Evolutionary conservation across 2,329 filamentous ascomycete genomes (phyloP), one percentile per base, ranked within the genome.

Genomic region (Zymoseptoria brevis): DNA sequence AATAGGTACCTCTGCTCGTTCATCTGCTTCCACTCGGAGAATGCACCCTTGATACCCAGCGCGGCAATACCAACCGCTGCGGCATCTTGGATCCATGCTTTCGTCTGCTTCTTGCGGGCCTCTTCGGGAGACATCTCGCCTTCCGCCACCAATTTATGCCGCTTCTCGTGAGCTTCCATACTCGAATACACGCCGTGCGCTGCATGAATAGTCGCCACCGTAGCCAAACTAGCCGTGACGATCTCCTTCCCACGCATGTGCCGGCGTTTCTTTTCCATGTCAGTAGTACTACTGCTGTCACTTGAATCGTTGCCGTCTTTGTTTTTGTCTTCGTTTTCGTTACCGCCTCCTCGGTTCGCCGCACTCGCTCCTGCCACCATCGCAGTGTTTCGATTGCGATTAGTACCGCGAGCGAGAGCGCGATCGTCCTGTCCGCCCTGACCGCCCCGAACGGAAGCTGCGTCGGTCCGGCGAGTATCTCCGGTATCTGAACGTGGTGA

Each of bases 201-300:
- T 22, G 85, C 85, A 73, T 88, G 85, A 62, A 88, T 86, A 26
- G 85, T 87, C 45, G 86, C 86, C 60, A 88, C 81, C 59, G 83
- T 85, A 57, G 86, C 85, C 60, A 88, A 75, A 63, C 85, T 84
- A 57, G 84, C 82, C 64, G 84, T 87, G 63, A 87, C 71, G 68
- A 87, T 73, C 77, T 87, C 83, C 74, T 87, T 86, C 72, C 83
- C 81, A 76, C 80, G 80, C 76, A 86, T 79, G 70, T 87, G 86
- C 74, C 85, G 87, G 57, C 80, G 77, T 68, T 78, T 75, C 65
- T 81, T 78, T 69, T 86, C 83, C 75, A 88, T 84, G 69, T 85
- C 84, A 41, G 71, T 73, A 60, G 71, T 72, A 63, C 69, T 72
- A 67, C 69, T 71, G 60, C 69, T 71, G 57, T 70, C 69, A 62